Evolutionary conservation across 345 rosid genomes (phyloP).

Genomic region (Sonneratia alba): DNA sequence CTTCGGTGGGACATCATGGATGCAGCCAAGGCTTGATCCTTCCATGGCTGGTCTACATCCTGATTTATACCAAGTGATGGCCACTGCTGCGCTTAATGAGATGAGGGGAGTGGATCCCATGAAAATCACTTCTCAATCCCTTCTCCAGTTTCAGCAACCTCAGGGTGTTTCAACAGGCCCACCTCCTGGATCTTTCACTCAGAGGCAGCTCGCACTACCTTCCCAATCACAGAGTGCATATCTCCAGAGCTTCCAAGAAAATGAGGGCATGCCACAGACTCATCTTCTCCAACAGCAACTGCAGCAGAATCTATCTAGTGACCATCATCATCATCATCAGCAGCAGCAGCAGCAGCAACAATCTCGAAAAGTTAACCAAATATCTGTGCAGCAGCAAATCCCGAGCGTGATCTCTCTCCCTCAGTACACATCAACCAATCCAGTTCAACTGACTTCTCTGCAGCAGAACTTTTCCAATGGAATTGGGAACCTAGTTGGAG

Average conservation of each 20-base stretch:
- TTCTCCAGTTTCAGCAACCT: constrained; percentile 28
- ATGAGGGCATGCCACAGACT: constrained; percentile 23
- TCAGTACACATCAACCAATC: constrained; percentile 17
- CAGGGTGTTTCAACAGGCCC: constrained; percentile 12
- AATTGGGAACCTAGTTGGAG: constrained; percentile 13
- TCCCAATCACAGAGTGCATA: constrained; percentile 23
- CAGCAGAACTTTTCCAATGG: constrained; percentile 23
- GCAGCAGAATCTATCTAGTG: constrained; percentile 9
- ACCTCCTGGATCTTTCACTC: constrained; percentile 15
- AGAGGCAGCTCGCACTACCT: constrained; percentile 26
- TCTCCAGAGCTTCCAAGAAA: constrained; percentile 22
- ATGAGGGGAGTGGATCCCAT: constrained; percentile 31
- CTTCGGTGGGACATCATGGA: constrained; percentile 34
- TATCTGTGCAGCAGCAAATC: constrained; percentile 23
- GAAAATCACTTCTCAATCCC: constrained; percentile 26
- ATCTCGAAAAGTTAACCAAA: constrained; percentile 23
- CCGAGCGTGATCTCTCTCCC: constrained; percentile 23
- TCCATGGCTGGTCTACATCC: constrained; percentile 28
- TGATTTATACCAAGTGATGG: constrained; percentile 41
- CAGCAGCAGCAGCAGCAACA: constrained; percentile 24
- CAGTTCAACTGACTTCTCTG: constrained; percentile 18
- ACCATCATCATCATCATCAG: constrained; percentile 17
- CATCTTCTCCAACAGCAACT: constrained; percentile 21
- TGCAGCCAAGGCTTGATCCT: constrained; percentile 34
- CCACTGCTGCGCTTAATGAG: constrained; percentile 39